These are phyloP conservation scores for Solanum pimpinellifolium DNA, from an alignment of 257 asterid species.

Conservation along the genomic window DNA sequence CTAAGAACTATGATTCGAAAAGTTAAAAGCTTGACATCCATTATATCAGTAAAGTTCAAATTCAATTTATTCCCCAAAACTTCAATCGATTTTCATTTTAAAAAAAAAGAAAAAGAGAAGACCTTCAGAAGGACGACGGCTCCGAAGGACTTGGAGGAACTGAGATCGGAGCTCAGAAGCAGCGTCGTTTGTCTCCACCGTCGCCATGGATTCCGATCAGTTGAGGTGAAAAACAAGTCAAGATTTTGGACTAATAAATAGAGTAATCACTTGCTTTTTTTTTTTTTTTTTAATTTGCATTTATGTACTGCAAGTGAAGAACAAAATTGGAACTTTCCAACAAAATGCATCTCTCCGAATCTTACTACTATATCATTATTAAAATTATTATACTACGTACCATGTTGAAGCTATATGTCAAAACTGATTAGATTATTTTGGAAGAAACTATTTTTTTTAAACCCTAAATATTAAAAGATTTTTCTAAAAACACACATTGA, in stretches of 20 bases:
- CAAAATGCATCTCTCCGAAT: neutral
- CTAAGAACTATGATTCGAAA: neutral
- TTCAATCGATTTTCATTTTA: neutral
- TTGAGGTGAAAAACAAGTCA: neutral
- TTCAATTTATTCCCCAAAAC: neutral
- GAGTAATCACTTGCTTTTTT: neutral
- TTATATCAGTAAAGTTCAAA: neutral
- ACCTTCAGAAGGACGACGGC: conserved; percentile 61
- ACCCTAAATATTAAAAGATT: no score
- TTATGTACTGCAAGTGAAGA: neutral
- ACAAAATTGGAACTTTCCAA: neutral
- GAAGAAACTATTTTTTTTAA: no score
- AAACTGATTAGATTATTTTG: neutral
- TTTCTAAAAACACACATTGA: accelerated
- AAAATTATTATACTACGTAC: neutral
- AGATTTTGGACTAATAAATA: neutral
- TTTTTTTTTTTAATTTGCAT: neutral
- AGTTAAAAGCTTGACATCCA: neutral
- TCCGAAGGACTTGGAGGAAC: conserved; percentile 45
- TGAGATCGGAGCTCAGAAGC: conserved; percentile 26
- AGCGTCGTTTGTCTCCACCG: conserved; percentile 2
- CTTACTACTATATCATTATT: neutral
- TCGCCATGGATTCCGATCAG: neutral
- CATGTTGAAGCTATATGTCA: neutral
- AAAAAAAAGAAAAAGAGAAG: neutral